These are phyloP conservation scores for Trifolium dubium DNA, from an alignment of 306 rosid genomes.

Conservation along the genomic window DNA sequence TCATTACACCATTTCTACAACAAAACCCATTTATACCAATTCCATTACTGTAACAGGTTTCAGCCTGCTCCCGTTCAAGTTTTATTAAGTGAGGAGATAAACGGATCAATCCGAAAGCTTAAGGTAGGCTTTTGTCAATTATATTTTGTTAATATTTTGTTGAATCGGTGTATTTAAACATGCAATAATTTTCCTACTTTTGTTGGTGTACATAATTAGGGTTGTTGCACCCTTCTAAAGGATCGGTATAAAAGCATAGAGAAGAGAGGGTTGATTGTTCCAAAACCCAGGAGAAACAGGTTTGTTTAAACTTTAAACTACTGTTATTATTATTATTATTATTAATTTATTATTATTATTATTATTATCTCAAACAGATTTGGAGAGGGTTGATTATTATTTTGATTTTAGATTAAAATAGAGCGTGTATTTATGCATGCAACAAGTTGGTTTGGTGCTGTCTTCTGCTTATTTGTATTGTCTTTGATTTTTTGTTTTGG, in stretches of 20 bases:
- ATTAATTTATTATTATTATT: too few relatives aligned
- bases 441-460: too few relatives aligned
- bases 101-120: slow-evolving; percentile 85
- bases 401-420: too few relatives aligned
- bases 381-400: not conserved
- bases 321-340: too few relatives aligned
- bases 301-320: slow-evolving; percentile 39
- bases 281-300: slow-evolving; percentile 61
- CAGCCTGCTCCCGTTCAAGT: slow-evolving; percentile 92
- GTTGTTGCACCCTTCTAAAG: slow-evolving; percentile 79
- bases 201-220: slow-evolving; percentile 52
- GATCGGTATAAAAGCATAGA: slow-evolving; percentile 87
- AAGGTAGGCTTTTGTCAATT: slow-evolving; percentile 53
- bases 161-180: slow-evolving; percentile 23
- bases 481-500: too few relatives aligned
- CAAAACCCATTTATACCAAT: not conserved
- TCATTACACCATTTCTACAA: not conserved
- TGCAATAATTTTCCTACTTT: slow-evolving; percentile 31
- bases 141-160: not conserved
- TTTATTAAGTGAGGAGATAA: slow-evolving; percentile 78
- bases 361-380: not conserved
- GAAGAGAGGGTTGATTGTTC: slow-evolving; percentile 87
- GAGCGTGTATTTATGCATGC: too few relatives aligned
- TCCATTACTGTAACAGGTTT: slow-evolving; percentile 59
- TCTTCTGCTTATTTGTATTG: too few relatives aligned